Base-by-base conservation (phyloP, 192 early-diverging fungal genomes). In the Podila epigama region DNA sequence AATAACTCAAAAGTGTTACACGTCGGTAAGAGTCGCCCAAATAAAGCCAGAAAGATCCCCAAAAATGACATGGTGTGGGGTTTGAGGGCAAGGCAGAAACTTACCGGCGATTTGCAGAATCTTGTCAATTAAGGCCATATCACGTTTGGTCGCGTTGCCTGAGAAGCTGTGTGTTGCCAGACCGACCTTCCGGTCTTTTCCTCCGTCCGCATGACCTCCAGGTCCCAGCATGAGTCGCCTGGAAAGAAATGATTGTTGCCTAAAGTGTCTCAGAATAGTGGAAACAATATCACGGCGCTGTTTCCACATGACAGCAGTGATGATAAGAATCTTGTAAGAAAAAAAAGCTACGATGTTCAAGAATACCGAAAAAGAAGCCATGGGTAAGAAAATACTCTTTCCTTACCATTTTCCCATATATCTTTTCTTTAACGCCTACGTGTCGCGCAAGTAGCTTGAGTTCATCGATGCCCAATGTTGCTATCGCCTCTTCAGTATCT, bases 91-190 rank as follows among this genome's bases (percentile, higher is more conserved):
- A 13, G 48, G 48, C n/a, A n/a, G n/a, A 5, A 22, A 3, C 54
- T 0, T 66, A 80, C 79, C 79, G 37, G 79, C 57, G 29, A 72
- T 80, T n/a, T 66, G 60, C 7, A 58, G 11, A 10, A 72, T 68
- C 51, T 62, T 68, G 5, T 80, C 58, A 31, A 80, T 40, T 13
- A 80, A 63, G 10, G 79, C 69, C 1, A 44, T 29, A 15, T 80
- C 51, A 20, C 79, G 48, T 22, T 72, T 80, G 4, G 63, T 22
- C 33, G 69, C 8, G 51, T 72, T 53, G 36, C 79, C 63, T 41
- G 59, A 67, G 40, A 70, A 72, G 5, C 51, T 44, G 33, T 67
- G 79, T 1, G 69, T 73, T 15, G 65, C 57, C 18, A 72, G 29
- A 33, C 70, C 79, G 29, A 52, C 58, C 37, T 60, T 64, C 18